Base-by-base conservation (phyloP, 2,329 filamentous ascomycete genomes). In the Colletotrichum eleusines region DNA sequence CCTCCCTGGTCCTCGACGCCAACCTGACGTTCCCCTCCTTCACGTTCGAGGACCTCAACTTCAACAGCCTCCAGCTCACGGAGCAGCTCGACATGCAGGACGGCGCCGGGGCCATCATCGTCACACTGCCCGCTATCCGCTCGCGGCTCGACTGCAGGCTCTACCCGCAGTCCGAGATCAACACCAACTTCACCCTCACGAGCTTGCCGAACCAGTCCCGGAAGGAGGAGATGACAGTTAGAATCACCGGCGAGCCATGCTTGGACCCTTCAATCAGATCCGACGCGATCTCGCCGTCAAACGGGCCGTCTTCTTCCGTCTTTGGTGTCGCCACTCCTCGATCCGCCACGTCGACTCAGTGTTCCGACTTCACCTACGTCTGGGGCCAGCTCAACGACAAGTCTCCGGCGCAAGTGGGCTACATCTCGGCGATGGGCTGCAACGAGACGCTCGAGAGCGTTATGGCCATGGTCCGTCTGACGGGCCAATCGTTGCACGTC, bases 371-470 rank as follows among this genome's bases (percentile, higher is more conserved):
- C 76, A 38, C 81, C 28, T 83, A 79, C 59, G 74, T 79, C 50
- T 83, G 81, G 80, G 80, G 80, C 40, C 74, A 76, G 46, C 71
- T 81, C 1, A 62, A 76, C 26, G 73, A 75, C 51, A 74, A 71
- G 26, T 73, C 74, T 26, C 72, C 75, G 31, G 72, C 76, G 54
- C 73, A 76, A 1, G 77, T 82, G 14, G 74, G 73, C 44, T 75
- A 74, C 46, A 75, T 81, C 20, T 77, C 76, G 6, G 79, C 78
- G 6, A 66, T 83, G 64, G 77, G 77, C 26, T 83, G 81, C 73
- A 83, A 83, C 73, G 81, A 82, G 73, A 76, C 78, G 2, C 71
- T 80, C 2, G 74, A 81, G 73, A 77, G 75, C 9, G 74, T 80
- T 9, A 73, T 76, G 18, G 70, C 74, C 2, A 61, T 72, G n/a